A percentile compares a stretch with the other conserved stretches of the same genome.
phyloP scores from a whole-genome alignment of 23 red algal genomes.

The Gracilaria vermiculophylla region DNA sequence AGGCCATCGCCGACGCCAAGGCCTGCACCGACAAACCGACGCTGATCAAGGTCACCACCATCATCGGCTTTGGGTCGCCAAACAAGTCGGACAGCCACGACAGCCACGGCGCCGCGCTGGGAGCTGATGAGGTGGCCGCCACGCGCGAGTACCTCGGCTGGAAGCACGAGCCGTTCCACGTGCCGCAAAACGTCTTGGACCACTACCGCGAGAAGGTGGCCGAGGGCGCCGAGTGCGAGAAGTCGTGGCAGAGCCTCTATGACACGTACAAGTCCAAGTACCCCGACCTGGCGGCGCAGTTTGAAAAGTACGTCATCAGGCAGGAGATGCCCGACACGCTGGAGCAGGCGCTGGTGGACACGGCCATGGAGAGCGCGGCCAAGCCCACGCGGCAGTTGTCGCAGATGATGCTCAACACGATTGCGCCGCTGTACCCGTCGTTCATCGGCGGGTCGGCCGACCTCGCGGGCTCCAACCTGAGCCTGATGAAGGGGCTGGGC shows the following conservation, averaged over 20 bases:
- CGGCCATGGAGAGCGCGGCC: conserved; percentile 34
- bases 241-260: conserved; percentile 69
- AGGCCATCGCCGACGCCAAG: conserved; percentile 87
- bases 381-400: conserved; percentile 88
- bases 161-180: conserved; percentile 81
- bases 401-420: conserved; percentile 79
- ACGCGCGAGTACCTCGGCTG: conserved; percentile 90
- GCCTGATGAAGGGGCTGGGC: conserved; percentile 86
- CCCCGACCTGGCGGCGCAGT: conserved; percentile 79
- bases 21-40: conserved; percentile 83
- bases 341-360: conserved; percentile 75
- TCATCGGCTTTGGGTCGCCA: conserved; percentile 94
- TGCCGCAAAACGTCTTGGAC: conserved; percentile 76
- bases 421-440: conserved; percentile 83
- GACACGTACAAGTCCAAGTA: conserved; percentile 78
- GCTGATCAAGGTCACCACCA: conserved; percentile 84
- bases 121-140: conserved; percentile 83
- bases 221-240: conserved; percentile 61
- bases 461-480: conserved; percentile 89
- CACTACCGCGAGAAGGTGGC: conserved; percentile 84
- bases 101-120: conserved; percentile 89
- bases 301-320: conserved; percentile 81
- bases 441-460: conserved; percentile 94
- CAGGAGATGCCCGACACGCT: conserved; percentile 59
- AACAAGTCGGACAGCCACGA: conserved; percentile 92